Evolutionary conservation across 768 basidiomycete species (phyloP).

Genomic region (Lentinus brumalis): DNA sequence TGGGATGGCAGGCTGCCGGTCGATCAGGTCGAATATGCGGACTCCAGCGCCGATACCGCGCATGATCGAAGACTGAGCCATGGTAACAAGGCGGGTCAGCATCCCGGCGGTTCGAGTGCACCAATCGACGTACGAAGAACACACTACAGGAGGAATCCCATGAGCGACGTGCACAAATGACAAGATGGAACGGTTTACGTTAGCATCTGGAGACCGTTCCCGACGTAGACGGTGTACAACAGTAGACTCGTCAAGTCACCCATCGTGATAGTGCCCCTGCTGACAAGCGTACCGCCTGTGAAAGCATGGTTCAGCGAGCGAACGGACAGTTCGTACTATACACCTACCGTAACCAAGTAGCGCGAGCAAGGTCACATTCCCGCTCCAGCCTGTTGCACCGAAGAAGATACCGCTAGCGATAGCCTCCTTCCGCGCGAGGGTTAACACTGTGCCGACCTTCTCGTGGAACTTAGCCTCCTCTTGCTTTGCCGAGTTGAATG

Average conservation of each 20-base stretch:
- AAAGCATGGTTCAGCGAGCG: background rate
- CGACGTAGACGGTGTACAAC: conserved; percentile 90
- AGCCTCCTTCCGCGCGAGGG: conserved; percentile 83
- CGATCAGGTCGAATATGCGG: conserved; percentile 92
- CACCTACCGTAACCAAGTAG: conserved; percentile 85
- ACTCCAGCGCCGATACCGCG: conserved; percentile 92
- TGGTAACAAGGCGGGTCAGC: no score
- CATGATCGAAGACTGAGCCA: conserved; percentile 83
- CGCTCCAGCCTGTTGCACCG: conserved; percentile 89
- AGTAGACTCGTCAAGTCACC: conserved; percentile 89
- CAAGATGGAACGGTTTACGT: no score
- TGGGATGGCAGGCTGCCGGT: conserved; percentile 74
- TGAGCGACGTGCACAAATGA: no score
- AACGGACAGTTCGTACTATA: background rate
- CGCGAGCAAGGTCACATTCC: conserved; percentile 87
- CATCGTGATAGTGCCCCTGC: conserved; percentile 83
- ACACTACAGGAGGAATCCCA: conserved; percentile 26
- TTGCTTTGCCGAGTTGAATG: conserved; percentile 80
- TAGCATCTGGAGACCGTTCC: conserved; percentile 76
- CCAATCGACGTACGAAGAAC: conserved; percentile 36
- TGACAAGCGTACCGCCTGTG: conserved; percentile 88
- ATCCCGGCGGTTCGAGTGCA: no score
- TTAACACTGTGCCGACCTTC: conserved; percentile 63
- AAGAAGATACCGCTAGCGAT: conserved; percentile 92
- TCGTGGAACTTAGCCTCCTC: conserved; percentile 80